Percentiles rank a stretch among this genome's conserved stretches.
phyloP scores from a whole-genome alignment of 2,329 filamentous ascomycete genomes.

The Microcera coccophila region DNA sequence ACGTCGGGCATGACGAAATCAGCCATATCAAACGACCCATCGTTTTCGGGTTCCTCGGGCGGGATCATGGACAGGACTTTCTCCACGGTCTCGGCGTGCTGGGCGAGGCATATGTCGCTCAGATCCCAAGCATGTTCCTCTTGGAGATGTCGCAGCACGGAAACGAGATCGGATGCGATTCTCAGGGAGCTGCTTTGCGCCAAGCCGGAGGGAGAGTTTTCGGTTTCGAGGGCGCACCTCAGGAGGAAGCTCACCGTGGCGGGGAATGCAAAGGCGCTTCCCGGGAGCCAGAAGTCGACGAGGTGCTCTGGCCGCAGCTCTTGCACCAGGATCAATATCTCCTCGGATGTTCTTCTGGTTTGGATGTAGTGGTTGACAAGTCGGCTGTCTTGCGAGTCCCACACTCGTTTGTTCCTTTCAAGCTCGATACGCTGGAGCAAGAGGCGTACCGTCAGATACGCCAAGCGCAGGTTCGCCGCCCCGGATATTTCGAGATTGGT shows the following conservation, averaged over 20 bases:
- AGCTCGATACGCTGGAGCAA: conserved; percentile 46
- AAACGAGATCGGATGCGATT: conserved; percentile 42
- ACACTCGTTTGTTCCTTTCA: conserved; percentile 35
- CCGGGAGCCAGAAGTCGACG: conserved; percentile 48
- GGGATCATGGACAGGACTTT: conserved; percentile 35
- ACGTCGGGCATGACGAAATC: conserved; percentile 31
- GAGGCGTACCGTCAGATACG: conserved; percentile 47
- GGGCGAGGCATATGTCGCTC: conserved; percentile 46
- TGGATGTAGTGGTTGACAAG: conserved; percentile 36
- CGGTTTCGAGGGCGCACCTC: conserved; percentile 44
- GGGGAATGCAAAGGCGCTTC: conserved; percentile 45
- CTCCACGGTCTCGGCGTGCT: conserved; percentile 46
- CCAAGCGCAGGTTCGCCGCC: conserved; percentile 48
- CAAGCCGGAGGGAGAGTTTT: conserved; percentile 33
- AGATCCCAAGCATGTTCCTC: conserved; percentile 45
- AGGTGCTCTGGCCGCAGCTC: conserved; percentile 43
- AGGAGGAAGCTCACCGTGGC: conserved; percentile 49
- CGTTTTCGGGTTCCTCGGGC: conserved; percentile 17
- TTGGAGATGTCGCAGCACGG: conserved; percentile 37
- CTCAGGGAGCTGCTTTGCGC: conserved; percentile 37
- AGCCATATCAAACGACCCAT: conserved; percentile 18
- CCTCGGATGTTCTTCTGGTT: conserved; percentile 43
- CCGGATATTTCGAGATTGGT: conserved; percentile 40
- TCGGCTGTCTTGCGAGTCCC: conserved; percentile 16
- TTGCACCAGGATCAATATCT: conserved; percentile 46